Evolutionary conservation across 768 basidiomycete genomes (phyloP).

Genomic region (Hydnomerulius pinastri): DNA sequence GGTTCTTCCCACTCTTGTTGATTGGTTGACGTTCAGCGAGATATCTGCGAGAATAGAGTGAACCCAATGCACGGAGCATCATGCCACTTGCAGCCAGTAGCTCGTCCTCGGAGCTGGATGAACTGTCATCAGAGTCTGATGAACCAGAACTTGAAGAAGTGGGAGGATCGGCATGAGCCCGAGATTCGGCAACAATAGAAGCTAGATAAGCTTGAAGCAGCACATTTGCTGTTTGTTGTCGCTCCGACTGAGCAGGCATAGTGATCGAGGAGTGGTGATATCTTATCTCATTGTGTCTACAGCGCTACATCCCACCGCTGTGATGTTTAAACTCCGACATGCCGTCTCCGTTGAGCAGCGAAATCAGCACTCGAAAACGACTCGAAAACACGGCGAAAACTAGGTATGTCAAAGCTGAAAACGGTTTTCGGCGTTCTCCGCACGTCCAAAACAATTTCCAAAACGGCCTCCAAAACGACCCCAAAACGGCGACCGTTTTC

Average conservation of each 20-base stretch:
- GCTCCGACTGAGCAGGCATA: neutral
- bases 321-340: neutral
- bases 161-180: no score
- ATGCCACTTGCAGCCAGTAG: no score
- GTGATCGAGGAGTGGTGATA: neutral
- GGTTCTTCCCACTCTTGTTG: no score
- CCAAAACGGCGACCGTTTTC: neutral
- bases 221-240: no score
- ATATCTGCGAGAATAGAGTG: no score
- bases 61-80: no score
- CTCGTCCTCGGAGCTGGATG: no score
- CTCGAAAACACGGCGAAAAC: neutral
- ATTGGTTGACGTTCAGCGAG: no score
- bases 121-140: no score
- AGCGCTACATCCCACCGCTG: neutral
- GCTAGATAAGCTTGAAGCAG: no score
- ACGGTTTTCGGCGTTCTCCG: neutral
- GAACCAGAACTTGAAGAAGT: no score
- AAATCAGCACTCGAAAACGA: neutral
- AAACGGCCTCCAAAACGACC: neutral
- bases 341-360: neutral
- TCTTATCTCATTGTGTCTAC: neutral
- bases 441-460: neutral
- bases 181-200: no score
- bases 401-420: constrained; percentile 1